Evolutionary conservation across 2,329 filamentous ascomycete genomes (phyloP).

Genomic region (Monosporascus cannonballus): DNA sequence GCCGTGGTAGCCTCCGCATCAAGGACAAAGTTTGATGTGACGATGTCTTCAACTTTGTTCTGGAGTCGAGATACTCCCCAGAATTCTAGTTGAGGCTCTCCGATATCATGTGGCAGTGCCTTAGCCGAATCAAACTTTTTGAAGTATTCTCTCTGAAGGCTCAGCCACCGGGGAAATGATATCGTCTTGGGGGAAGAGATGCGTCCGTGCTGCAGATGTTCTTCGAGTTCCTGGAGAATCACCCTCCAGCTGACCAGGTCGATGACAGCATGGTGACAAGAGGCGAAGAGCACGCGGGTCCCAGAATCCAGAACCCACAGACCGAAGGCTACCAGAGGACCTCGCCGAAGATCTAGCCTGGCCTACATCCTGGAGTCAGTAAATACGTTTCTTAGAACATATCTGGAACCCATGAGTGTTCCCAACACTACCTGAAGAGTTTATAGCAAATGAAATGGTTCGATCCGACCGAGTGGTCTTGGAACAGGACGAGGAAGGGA

Average conservation of each 20-base stretch:
- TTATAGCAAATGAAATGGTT: too few relatives aligned
- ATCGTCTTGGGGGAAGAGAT: slow-evolving; percentile 10
- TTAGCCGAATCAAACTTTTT: slow-evolving; percentile 1
- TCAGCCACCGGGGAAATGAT: slow-evolving; percentile 32
- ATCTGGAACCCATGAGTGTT: too few relatives aligned
- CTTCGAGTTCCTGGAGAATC: slow-evolving; percentile 36
- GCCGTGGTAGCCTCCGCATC: slow-evolving; percentile 28
- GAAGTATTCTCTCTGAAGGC: slow-evolving; percentile 27
- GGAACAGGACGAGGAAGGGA: too few relatives aligned
- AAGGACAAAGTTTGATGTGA: slow-evolving; percentile 15
- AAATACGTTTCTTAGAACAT: too few relatives aligned
- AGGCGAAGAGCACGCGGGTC: slow-evolving; percentile 23
- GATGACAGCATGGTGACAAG: slow-evolving; percentile 31
- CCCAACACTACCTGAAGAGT: too few relatives aligned
- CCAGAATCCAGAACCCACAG: slow-evolving; percentile 10
- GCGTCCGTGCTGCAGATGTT: slow-evolving; percentile 21
- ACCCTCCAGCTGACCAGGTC: slow-evolving; percentile 40
- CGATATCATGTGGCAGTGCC: slow-evolving; percentile 1
- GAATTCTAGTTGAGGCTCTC: slow-evolving; percentile 2
- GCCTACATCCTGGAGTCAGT: background rate
- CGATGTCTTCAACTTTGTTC: background rate
- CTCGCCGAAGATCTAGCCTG: slow-evolving; percentile 12
- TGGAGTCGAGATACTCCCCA: background rate
- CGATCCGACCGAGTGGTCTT: too few relatives aligned
- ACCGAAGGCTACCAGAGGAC: slow-evolving; percentile 17